A percentile compares a stretch with the other conserved stretches of the same genome.
phyloP scores from a whole-genome alignment of 208 protist species.

The Leishmania guyanensis region DNA sequence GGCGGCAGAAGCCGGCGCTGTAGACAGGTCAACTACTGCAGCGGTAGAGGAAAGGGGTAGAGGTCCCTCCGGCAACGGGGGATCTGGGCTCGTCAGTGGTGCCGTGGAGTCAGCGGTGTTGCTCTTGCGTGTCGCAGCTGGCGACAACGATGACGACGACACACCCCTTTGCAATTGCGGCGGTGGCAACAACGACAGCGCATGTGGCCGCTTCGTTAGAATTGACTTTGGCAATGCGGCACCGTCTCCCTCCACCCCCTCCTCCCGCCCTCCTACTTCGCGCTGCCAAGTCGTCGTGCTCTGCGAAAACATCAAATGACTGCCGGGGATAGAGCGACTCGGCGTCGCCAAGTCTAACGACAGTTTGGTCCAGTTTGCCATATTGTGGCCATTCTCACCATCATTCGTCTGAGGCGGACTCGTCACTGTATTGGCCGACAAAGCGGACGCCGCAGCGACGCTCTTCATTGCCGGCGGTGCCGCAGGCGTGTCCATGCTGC shows the following conservation, averaged over 20 bases:
- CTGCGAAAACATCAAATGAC: constrained; percentile 29
- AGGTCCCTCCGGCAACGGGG: background rate
- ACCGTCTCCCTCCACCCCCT: background rate
- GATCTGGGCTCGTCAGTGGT: background rate
- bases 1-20: background rate
- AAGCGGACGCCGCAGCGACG: background rate
- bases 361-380: background rate
- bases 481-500: background rate
- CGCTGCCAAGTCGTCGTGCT: background rate
- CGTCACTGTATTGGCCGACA: background rate
- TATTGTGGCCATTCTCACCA: background rate
- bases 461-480: background rate
- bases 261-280: background rate
- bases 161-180: background rate
- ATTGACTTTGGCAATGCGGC: background rate
- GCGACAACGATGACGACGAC: background rate
- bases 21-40: background rate
- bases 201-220: background rate
- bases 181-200: background rate
- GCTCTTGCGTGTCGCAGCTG: background rate
- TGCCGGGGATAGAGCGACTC: constrained; percentile 30
- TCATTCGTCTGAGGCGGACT: background rate
- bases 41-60: background rate
- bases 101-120: too few relatives aligned
- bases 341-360: background rate